These are phyloP conservation scores for Tolypocladium endophyticum DNA, from an alignment of 2,329 filamentous ascomycete genomes.

Conservation along the genomic window DNA sequence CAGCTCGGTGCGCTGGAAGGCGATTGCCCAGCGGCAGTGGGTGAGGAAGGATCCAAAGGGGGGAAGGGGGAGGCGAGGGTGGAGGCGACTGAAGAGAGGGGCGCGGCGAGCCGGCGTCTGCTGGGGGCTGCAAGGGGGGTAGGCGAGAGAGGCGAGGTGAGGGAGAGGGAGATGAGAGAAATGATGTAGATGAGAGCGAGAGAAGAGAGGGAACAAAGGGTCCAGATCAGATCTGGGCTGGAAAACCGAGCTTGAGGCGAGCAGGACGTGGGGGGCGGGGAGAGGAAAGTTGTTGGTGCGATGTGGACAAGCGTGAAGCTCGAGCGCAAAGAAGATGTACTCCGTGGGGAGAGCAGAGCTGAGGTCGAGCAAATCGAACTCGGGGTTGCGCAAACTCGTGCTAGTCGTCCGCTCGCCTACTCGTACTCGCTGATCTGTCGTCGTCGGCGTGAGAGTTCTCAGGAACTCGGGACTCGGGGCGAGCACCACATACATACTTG, in stretches of 20 bases:
- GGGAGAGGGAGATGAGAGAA: conserved; percentile 3
- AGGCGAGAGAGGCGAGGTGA: neutral
- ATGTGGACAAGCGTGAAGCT: neutral
- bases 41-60: neutral
- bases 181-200: conserved; percentile 2
- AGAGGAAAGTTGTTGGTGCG: neutral
- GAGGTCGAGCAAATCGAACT: neutral
- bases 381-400: neutral
- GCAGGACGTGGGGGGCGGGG: neutral
- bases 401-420: neutral
- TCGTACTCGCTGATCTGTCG: neutral
- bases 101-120: neutral
- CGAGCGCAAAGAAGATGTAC: neutral
- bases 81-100: neutral
- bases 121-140: neutral
- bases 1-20: neutral
- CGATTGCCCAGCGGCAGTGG: neutral
- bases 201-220: conserved; percentile 6
- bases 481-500: neutral
- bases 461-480: neutral
- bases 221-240: neutral
- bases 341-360: neutral
- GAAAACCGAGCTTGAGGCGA: neutral
- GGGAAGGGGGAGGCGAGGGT: neutral
- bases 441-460: neutral